These are phyloP conservation scores for Peniophora sp. DNA, from an alignment of 1,284 basidiomycete genomes.

Conservation along the genomic window DNA sequence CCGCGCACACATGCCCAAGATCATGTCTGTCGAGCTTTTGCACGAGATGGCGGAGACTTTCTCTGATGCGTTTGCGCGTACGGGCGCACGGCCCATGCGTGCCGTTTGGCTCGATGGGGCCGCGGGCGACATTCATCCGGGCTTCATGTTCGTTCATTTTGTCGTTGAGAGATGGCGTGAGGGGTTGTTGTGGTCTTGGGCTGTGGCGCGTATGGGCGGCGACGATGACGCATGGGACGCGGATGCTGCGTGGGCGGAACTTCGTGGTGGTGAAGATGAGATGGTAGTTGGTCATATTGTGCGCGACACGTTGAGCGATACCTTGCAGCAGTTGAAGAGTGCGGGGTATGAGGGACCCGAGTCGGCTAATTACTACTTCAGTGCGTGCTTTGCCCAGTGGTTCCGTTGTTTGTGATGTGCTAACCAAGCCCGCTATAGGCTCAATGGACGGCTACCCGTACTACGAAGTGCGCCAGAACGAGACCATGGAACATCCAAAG, in stretches of 20 bases:
- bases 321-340: slow-evolving; percentile 6
- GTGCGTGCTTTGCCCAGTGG: slow-evolving; percentile 7
- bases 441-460: slow-evolving; percentile 22
- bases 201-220: slow-evolving; percentile 23
- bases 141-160: slow-evolving; percentile 27
- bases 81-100: slow-evolving; percentile 25
- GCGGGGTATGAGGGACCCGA: slow-evolving; percentile 12
- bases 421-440: slow-evolving; percentile 8
- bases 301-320: slow-evolving; percentile 7
- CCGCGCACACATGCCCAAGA: slow-evolving; percentile 30
- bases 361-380: slow-evolving; percentile 11
- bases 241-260: slow-evolving; percentile 26
- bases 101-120: slow-evolving; percentile 17
- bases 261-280: slow-evolving; percentile 14
- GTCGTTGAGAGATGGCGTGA: slow-evolving; percentile 32
- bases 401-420: no score
- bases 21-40: slow-evolving; percentile 22
- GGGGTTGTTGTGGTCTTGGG: slow-evolving; percentile 32
- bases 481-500: not conserved
- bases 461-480: slow-evolving; percentile 11
- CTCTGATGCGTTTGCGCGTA: slow-evolving; percentile 18
- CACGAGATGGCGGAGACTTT: slow-evolving; percentile 22
- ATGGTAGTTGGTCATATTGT: slow-evolving; percentile 3
- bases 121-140: slow-evolving; percentile 22
- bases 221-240: slow-evolving; percentile 20